phyloP scores from a whole-genome alignment of 352 stramenopile species.

The Globisporangium yorkense region DNA sequence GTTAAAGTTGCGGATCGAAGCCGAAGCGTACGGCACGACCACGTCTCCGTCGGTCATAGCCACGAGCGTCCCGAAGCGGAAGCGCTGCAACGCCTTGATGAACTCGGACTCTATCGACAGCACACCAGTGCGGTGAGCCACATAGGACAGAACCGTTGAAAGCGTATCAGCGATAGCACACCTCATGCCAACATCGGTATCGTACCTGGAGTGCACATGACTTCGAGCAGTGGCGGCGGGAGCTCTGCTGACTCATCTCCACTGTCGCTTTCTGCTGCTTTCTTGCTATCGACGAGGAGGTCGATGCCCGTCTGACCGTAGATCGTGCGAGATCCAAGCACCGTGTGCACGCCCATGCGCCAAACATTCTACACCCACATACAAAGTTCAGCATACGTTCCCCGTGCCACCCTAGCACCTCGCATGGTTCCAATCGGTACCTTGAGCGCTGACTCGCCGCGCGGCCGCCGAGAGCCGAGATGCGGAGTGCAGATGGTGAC shows the following conservation, averaged over 20 bases:
- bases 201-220: conserved; percentile 52
- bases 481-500: conserved; percentile 78
- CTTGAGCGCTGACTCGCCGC: conserved; percentile 57
- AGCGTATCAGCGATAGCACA: background rate
- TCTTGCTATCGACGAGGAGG: conserved; percentile 46
- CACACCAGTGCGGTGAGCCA: background rate
- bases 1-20: conserved; percentile 66
- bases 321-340: conserved; percentile 50
- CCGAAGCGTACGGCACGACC: conserved; percentile 64
- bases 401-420: too few relatives aligned
- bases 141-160: background rate
- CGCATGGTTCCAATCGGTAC: conserved; percentile 12
- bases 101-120: conserved; percentile 35
- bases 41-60: conserved; percentile 76
- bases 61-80: conserved; percentile 55
- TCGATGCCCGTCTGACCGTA: conserved; percentile 76
- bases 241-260: background rate
- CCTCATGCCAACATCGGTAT: background rate
- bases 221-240: conserved; percentile 35
- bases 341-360: conserved; percentile 63
- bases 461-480: conserved; percentile 61
- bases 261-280: background rate
- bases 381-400: background rate
- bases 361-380: conserved; percentile 41
- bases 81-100: conserved; percentile 43